A percentile compares a stretch with the other conserved stretches of the same genome.
These are phyloP conservation scores for Zelopaecilomyces penicillatus DNA, from an alignment of 2,329 filamentous ascomycete species.

Conservation along the genomic window DNA sequence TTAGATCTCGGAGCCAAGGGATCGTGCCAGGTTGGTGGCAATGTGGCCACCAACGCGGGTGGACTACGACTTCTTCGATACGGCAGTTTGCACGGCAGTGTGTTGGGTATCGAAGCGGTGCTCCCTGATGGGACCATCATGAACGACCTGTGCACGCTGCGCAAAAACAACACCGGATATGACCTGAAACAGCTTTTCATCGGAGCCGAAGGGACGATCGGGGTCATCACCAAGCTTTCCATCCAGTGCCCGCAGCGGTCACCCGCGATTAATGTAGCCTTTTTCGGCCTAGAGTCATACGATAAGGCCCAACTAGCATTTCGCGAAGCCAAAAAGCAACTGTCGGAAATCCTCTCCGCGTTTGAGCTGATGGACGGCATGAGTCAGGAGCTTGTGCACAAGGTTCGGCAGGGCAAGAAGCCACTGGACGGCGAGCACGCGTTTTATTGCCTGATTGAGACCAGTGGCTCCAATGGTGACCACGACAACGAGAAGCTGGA, in stretches of 20 bases:
- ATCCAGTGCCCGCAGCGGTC: slow-evolving; percentile 84
- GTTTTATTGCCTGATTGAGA: slow-evolving; percentile 96
- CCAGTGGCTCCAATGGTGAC: slow-evolving; percentile 86
- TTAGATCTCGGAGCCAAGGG: slow-evolving; percentile 97
- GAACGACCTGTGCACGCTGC: slow-evolving; percentile 75
- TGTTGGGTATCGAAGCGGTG: slow-evolving; percentile 88
- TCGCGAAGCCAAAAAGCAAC: slow-evolving; percentile 77
- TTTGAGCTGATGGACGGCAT: slow-evolving; percentile 94
- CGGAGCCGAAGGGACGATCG: slow-evolving; percentile 88
- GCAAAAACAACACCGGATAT: slow-evolving; percentile 99
- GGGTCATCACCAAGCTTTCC: slow-evolving; percentile 84
- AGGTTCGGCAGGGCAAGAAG: slow-evolving; percentile 65
- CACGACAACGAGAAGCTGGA: slow-evolving; percentile 91
- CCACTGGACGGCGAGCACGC: slow-evolving; percentile 79
- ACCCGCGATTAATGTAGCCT: slow-evolving; percentile 86
- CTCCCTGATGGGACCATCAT: slow-evolving; percentile 88
- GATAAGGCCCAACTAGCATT: slow-evolving; percentile 83
- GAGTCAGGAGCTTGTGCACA: slow-evolving; percentile 68
- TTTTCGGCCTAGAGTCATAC: slow-evolving; percentile 84
- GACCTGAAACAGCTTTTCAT: slow-evolving; percentile 97
- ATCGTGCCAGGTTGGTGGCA: slow-evolving; percentile 92
- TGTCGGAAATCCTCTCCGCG: slow-evolving; percentile 91
- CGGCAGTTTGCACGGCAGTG: slow-evolving; percentile 86
- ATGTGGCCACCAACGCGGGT: slow-evolving; percentile 91
- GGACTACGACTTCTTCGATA: slow-evolving; percentile 85